Conservation (phyloP, 306 rosid genomes). For the Quercus engelmannii region DNA sequence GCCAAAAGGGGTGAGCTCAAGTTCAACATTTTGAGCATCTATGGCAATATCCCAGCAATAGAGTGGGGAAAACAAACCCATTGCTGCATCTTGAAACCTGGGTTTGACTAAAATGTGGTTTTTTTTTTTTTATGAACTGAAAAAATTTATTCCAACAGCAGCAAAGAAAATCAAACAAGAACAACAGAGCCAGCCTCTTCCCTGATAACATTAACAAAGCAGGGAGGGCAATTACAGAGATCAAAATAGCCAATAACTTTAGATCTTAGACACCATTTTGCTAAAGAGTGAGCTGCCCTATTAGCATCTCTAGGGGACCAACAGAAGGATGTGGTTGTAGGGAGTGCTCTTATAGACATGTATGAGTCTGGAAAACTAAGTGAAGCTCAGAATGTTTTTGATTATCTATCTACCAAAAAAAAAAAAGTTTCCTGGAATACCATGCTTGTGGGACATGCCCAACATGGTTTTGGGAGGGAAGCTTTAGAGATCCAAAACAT, state of each 20-base stretch:
- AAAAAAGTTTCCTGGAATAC: slow-evolving; percentile 43
- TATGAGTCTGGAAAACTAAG: slow-evolving; percentile 39
- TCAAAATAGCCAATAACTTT: no score
- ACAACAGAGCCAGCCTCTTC: no score
- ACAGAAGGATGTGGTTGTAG: slow-evolving; percentile 22
- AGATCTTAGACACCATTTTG: no score
- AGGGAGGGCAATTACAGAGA: no score
- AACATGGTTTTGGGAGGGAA: slow-evolving; percentile 52
- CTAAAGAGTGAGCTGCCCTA: no score
- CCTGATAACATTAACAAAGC: no score
- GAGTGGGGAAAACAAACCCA: slow-evolving; percentile 39
- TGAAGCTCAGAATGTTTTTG: slow-evolving; percentile 44
- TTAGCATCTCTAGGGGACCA: no score
- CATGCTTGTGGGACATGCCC: slow-evolving; percentile 51
- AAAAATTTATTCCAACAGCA: no score
- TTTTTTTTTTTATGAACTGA: no score
- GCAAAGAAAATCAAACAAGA: no score
- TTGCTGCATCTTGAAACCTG: slow-evolving; percentile 38
- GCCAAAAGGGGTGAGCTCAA: no score
- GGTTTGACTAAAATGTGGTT: slow-evolving; percentile 31
- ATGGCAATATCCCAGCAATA: neutral
- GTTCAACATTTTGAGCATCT: neutral
- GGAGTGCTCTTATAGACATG: slow-evolving; percentile 58
- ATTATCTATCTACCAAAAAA: slow-evolving; percentile 31
- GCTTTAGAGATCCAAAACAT: slow-evolving; percentile 35